Conservation (phyloP, 129 eudicot species). For the Pulicaria dysenterica region DNA sequence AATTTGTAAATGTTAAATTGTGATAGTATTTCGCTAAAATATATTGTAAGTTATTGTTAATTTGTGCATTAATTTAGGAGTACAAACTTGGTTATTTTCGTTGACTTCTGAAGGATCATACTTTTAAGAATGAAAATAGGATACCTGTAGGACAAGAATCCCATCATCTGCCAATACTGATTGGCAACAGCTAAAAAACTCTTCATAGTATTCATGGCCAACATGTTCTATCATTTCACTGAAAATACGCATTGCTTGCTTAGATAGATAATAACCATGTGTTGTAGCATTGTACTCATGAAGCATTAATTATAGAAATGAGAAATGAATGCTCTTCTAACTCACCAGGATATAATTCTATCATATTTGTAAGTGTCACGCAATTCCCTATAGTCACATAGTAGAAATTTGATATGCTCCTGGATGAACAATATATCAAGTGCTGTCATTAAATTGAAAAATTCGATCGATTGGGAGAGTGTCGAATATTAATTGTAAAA, state of each 20-base stretch:
- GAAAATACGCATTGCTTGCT: background rate
- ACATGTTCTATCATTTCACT: constrained; percentile 88
- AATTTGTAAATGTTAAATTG: background rate
- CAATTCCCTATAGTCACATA: constrained; percentile 77
- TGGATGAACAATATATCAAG: constrained; percentile 8
- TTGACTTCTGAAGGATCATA: background rate
- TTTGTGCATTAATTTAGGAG: background rate
- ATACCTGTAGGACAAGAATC: constrained; percentile 68
- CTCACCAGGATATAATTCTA: constrained; percentile 77
- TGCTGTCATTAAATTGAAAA: background rate
- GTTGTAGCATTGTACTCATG: background rate
- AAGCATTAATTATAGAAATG: background rate
- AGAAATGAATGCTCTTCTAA: background rate
- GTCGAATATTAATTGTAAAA: background rate
- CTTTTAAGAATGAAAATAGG: too few species aligned
- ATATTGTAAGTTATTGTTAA: too few species aligned
- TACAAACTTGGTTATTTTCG: background rate
- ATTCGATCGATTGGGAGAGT: background rate
- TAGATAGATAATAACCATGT: background rate
- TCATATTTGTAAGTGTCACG: constrained; percentile 59
- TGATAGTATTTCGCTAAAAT: too few species aligned
- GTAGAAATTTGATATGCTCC: constrained; percentile 64
- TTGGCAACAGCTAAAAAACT: constrained; percentile 68
- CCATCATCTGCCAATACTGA: constrained; percentile 59
- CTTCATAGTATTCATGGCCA: constrained; percentile 78